Conservation (phyloP, 2,329 filamentous ascomycete genomes). For the Penicillium verrucosum region DNA sequence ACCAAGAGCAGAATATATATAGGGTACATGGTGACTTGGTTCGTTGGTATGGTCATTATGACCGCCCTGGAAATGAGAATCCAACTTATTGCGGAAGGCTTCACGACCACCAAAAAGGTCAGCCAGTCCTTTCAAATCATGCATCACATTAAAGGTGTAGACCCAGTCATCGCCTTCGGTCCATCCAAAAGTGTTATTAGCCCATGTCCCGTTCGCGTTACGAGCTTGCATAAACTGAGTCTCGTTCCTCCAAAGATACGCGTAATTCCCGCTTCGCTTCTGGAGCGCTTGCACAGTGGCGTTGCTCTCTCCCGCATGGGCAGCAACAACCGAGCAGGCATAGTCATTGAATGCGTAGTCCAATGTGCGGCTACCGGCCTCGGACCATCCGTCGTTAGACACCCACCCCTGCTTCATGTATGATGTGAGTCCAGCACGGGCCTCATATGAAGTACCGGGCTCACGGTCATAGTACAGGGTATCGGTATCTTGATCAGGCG, state of each 20-base stretch:
- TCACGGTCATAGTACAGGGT: conserved; percentile 50
- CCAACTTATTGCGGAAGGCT: conserved; percentile 44
- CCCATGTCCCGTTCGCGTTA: conserved; percentile 49
- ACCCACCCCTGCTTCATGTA: conserved; percentile 48
- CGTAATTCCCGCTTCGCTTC: conserved; percentile 43
- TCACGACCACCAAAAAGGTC: conserved; percentile 38
- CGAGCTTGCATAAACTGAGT: conserved; percentile 50
- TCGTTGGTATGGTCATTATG: conserved; percentile 51
- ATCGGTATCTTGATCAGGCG: conserved; percentile 45
- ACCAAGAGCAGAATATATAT: conserved; percentile 46
- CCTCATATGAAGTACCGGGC: conserved; percentile 47
- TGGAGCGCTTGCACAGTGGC: conserved; percentile 32
- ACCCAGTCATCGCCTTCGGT: conserved; percentile 51
- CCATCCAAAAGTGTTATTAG: conserved; percentile 46
- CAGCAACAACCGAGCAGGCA: conserved; percentile 43
- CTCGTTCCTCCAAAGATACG: conserved; percentile 42
- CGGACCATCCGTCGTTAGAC: conserved; percentile 49
- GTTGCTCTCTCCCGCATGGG: conserved; percentile 36
- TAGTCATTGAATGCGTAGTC: conserved; percentile 50
- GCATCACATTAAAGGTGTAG: conserved; percentile 52
- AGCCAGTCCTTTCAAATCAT: conserved; percentile 45
- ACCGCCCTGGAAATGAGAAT: conserved; percentile 46
- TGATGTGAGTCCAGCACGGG: conserved; percentile 45
- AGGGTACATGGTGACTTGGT: conserved; percentile 49
- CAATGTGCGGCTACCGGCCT: conserved; percentile 47